These are phyloP conservation scores for Groenewaldozyma tartarivorans DNA, from an alignment of 805 yeast species.

Conservation along the genomic window DNA sequence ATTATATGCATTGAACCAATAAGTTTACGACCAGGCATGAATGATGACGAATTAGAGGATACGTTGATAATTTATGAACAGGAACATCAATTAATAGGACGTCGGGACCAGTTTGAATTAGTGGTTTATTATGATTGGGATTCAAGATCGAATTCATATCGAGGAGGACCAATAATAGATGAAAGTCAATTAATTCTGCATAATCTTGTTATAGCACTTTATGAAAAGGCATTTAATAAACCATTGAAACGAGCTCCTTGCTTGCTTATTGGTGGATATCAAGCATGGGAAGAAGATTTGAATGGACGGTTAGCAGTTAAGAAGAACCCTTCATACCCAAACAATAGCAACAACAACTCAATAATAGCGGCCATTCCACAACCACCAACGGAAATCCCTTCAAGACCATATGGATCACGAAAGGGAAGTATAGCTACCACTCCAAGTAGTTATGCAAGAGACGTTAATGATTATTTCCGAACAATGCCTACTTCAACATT, in stretches of 20 bases:
- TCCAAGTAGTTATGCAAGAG: conserved; percentile 18
- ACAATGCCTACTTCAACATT: conserved; percentile 8
- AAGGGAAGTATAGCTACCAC: conserved; percentile 14
- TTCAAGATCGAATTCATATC: conserved; percentile 15
- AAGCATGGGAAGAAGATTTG: conserved; percentile 30
- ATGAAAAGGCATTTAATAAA: conserved; percentile 29
- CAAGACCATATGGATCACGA: conserved; percentile 14
- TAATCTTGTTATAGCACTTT: conserved; percentile 31
- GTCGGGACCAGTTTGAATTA: conserved; percentile 47
- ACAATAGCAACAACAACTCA: neutral
- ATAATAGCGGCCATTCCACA: conserved; percentile 6
- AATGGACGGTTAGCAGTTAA: conserved; percentile 8
- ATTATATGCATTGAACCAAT: conserved; percentile 72
- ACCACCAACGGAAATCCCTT: conserved; percentile 9
- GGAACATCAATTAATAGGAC: conserved; percentile 46
- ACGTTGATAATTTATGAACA: conserved; percentile 43
- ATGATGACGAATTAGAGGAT: conserved; percentile 59
- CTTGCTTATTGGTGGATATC: conserved; percentile 48
- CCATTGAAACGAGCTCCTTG: conserved; percentile 35
- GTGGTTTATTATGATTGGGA: conserved; percentile 57
- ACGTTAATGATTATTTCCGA: conserved; percentile 23
- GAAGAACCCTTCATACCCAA: neutral
- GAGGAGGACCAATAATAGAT: conserved; percentile 16
- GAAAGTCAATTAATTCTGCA: conserved; percentile 11
- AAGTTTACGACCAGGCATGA: conserved; percentile 39